Percentiles rank a stretch among this genome's conserved stretches.
Evolutionary conservation across 129 eudicot species (phyloP).

Genomic region (Saposhnikovia divaricata): DNA sequence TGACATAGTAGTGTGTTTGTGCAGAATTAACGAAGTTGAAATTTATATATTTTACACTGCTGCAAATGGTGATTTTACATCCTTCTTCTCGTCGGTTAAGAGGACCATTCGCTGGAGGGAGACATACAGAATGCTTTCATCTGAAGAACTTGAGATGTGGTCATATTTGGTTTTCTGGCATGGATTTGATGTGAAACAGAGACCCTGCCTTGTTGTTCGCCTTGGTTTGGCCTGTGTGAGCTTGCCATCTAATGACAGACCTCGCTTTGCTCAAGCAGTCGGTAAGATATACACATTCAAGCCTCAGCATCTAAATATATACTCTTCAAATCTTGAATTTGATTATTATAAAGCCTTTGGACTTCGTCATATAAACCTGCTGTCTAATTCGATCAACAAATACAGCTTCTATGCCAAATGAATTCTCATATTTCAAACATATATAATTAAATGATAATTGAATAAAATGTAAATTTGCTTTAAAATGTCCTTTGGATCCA

Average conservation of each 20-base stretch:
- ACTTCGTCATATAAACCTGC: neutral
- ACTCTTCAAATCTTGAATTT: neutral
- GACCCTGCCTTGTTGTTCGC: slow-evolving; percentile 86
- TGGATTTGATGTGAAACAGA: slow-evolving; percentile 54
- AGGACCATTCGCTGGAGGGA: slow-evolving; percentile 88
- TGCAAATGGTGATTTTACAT: slow-evolving; percentile 70
- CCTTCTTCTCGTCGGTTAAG: slow-evolving; percentile 56
- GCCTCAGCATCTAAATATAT: neutral
- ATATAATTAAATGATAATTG: neutral
- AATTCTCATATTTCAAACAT: neutral
- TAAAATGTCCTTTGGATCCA: neutral
- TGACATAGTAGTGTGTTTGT: slow-evolving; percentile 36
- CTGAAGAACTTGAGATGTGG: slow-evolving; percentile 77
- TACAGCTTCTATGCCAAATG: neutral
- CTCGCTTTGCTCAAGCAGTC: slow-evolving; percentile 85
- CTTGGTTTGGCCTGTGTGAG: slow-evolving; percentile 70
- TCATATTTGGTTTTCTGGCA: slow-evolving; percentile 91
- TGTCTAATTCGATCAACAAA: neutral
- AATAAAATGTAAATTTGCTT: neutral
- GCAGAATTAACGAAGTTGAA: slow-evolving; percentile 71
- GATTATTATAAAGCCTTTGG: neutral
- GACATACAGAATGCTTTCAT: slow-evolving; percentile 63
- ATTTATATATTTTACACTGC: slow-evolving; percentile 64
- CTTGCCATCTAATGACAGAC: slow-evolving; percentile 70
- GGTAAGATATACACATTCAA: slow-evolving; percentile 31